These are phyloP conservation scores for Daldinia loculata DNA, from an alignment of 495 filamentous ascomycete species.

Conservation along the genomic window DNA sequence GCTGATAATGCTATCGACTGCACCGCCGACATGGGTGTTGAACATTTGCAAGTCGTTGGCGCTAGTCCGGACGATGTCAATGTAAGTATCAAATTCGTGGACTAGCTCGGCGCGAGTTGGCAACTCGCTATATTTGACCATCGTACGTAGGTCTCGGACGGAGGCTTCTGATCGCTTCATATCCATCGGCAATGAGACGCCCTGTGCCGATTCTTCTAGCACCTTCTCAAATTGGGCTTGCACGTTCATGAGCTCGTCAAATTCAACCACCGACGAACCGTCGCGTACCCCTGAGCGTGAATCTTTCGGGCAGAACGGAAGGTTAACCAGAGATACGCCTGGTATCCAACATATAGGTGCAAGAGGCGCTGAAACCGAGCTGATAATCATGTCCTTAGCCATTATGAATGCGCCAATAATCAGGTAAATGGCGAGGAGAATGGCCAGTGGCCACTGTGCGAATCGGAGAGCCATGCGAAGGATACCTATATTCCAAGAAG, in stretches of 20 bases:
- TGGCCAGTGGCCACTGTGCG: conserved; percentile 64
- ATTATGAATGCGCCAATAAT: conserved; percentile 58
- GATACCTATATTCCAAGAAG: conserved; percentile 59
- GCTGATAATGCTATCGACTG: conserved; percentile 73
- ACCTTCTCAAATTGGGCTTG: conserved; percentile 73
- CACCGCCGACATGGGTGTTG: conserved; percentile 71
- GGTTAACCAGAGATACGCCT: conserved; percentile 61
- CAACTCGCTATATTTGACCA: conserved; percentile 61
- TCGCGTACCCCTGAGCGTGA: conserved; percentile 9
- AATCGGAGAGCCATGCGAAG: conserved; percentile 58
- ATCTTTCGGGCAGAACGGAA: conserved; percentile 66
- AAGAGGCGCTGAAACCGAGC: conserved; percentile 59
- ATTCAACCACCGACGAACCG: conserved; percentile 58
- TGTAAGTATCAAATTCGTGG: conserved; percentile 72
- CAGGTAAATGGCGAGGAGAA: conserved; percentile 62
- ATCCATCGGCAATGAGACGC: conserved; percentile 68
- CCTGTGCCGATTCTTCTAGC: conserved; percentile 64
- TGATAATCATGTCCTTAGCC: conserved; percentile 60
- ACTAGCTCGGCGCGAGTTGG: conserved; percentile 66
- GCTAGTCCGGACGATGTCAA: conserved; percentile 64
- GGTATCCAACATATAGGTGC: conserved; percentile 72
- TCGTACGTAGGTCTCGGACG: conserved; percentile 75
- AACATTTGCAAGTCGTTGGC: conserved; percentile 69
- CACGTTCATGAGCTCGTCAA: conserved; percentile 71
- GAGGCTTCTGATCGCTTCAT: conserved; percentile 77